Conservation (phyloP, 257 asterid genomes). For the Solanum pinnatisectum region DNA sequence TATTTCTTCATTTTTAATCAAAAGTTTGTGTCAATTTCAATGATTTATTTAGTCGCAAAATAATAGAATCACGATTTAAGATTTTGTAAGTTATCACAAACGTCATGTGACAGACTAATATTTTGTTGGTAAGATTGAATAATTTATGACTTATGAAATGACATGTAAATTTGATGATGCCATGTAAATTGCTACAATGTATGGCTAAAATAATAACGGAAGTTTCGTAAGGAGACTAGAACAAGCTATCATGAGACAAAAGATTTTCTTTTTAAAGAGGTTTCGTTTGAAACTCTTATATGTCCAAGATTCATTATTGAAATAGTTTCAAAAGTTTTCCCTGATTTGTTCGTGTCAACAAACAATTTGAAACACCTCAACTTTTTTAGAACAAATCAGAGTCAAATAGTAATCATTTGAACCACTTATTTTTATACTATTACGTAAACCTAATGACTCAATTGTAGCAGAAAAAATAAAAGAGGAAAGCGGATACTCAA, state of each 20-base stretch:
- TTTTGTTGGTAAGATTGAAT: background rate
- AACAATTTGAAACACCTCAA: background rate
- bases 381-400: background rate
- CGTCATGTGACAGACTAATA: accelerated
- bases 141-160: background rate
- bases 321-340: background rate
- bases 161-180: background rate
- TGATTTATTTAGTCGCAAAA: background rate
- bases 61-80: background rate
- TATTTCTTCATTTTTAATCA: background rate
- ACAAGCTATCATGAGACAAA: background rate
- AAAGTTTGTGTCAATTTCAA: accelerated
- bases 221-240: background rate
- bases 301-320: background rate
- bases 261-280: background rate
- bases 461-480: background rate
- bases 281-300: background rate
- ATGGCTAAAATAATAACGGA: background rate
- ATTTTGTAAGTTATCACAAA: background rate
- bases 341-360: background rate
- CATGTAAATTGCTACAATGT: background rate
- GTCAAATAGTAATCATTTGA: background rate
- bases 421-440: background rate
- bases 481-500: background rate
- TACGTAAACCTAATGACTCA: background rate